These are phyloP conservation scores for Cutaneotrichosporon daszewskae DNA, from an alignment of 1,284 basidiomycete species.

Conservation along the genomic window DNA sequence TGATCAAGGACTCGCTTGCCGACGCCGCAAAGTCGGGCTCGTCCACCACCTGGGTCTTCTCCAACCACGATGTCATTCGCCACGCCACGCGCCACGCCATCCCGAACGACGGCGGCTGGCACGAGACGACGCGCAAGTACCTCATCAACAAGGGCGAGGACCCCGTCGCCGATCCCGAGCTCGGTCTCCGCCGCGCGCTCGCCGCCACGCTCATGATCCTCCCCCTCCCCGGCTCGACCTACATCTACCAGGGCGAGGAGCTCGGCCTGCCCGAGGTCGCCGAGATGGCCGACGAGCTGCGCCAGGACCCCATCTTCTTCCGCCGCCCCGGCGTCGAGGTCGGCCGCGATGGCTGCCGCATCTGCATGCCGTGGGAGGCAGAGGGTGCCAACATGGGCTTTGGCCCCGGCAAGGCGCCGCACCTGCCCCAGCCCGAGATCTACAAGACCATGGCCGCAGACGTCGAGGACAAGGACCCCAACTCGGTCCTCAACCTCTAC, in stretches of 20 bases:
- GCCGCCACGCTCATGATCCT: conserved; percentile 38
- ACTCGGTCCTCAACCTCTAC: conserved; percentile 36
- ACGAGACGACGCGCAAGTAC: conserved; percentile 18
- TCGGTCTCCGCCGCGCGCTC: conserved; percentile 27
- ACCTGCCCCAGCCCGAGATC: conserved; percentile 32
- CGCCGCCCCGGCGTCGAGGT: conserved; percentile 28
- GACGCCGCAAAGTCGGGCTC: conserved; percentile 20
- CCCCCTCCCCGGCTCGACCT: conserved; percentile 37
- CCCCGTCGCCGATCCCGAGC: conserved; percentile 17
- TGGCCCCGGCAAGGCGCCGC: conserved; percentile 20
- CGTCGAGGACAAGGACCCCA: conserved; percentile 22
- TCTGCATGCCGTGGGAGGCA: conserved; percentile 24
- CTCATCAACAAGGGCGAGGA: conserved; percentile 17
- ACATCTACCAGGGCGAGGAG: conserved; percentile 44
- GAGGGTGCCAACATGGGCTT: conserved; percentile 28
- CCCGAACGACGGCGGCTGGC: conserved; percentile 16
- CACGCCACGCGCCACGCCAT: conserved; percentile 39
- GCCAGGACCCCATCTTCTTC: conserved; percentile 41
- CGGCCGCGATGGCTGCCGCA: conserved; percentile 41
- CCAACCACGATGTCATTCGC: conserved; percentile 39
- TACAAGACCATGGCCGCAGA: conserved; percentile 29
- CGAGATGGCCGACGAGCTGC: conserved; percentile 26
- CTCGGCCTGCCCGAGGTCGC: conserved; percentile 37
- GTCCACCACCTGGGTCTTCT: conserved; percentile 40
- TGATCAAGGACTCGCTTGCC: conserved; percentile 25